Base-by-base conservation (phyloP, 2,329 filamentous ascomycete genomes). In the Colletotrichum neosansevieriae region DNA sequence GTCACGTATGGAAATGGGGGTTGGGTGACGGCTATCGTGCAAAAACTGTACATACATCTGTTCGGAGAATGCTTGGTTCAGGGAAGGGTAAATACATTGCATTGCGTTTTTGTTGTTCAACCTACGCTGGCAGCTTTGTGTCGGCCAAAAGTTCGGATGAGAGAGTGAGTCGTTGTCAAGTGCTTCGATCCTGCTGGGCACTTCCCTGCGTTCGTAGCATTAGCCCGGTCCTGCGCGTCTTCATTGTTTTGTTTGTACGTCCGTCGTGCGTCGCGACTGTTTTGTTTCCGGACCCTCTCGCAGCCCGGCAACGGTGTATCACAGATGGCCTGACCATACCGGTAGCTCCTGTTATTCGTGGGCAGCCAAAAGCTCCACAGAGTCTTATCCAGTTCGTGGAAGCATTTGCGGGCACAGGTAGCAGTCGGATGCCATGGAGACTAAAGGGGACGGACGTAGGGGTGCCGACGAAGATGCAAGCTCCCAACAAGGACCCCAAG, bases 21-120 rank as follows among this genome's bases (percentile, higher is more conserved):
- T 19, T 36, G 42, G 56, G 54, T 49, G 40, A 60, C 45, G 42
- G 42, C 60, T 21, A 47, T 70, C 61, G 73, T 77, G 77, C 74
- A 74, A 75, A 77, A 76, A 76, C 73, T 81, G 79, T 81, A 80
- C 76, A 81, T 80, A 80, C 78, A 76, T 75, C 76, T 78, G 78
- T 78, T 76, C 70, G 75, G 75, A 74, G 73, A 74, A 76, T 74
- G 76, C 72, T 72, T 73, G 70, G 71, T 72, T 75, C 67, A 72
- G 71, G 72, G 73, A 77, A 76, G 78, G 76, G 63, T 67, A 68
- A 72, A 61, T 72, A 68, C 72, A 72, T 73, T 70, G 66, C 63
- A 57, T 57, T 36, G 21, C 29, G 24, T 21, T 67, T 42, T 71
- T 54, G 51, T 58, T 58, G 57, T 59, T 66, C 64, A 40, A 40